Conservation (phyloP, 768 basidiomycete species). For the Mycena leptocephala region DNA sequence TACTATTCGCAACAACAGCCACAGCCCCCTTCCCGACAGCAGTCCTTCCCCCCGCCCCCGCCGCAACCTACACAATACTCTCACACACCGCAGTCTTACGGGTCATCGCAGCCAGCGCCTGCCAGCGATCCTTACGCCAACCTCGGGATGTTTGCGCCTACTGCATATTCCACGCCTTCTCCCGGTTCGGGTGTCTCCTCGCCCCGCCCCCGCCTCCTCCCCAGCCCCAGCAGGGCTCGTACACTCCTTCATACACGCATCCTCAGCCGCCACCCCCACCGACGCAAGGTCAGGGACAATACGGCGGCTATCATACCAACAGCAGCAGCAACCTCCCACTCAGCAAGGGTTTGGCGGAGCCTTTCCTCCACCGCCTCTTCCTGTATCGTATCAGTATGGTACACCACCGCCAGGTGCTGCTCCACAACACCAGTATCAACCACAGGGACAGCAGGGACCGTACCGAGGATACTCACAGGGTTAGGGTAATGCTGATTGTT, state of each 20-base stretch:
- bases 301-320: constrained; percentile 27
- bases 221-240: constrained; percentile 5
- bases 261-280: constrained; percentile 34
- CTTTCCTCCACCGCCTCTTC: constrained; percentile 24
- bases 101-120: constrained; percentile 32
- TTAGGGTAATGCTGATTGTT: neutral
- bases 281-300: constrained; percentile 31
- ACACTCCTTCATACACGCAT: constrained; percentile 17
- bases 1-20: constrained; percentile 22
- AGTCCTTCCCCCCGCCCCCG: constrained; percentile 32
- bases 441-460: constrained; percentile 33
- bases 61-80: constrained; percentile 25
- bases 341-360: constrained; percentile 19
- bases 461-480: constrained; percentile 35
- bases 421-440: constrained; percentile 34
- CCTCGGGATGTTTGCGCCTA: constrained; percentile 50
- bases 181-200: constrained; percentile 26
- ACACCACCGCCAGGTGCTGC: constrained; percentile 15
- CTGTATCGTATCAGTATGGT: constrained; percentile 29
- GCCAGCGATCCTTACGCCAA: constrained; percentile 57
- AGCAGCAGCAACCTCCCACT: constrained; percentile 17
- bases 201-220: constrained; percentile 39
- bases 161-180: constrained; percentile 24
- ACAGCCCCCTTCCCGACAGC: constrained; percentile 9
- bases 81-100: constrained; percentile 39